Evolutionary conservation across 2,329 filamentous ascomycete species (phyloP), one percentile per base, ranked within the genome.

Genomic region (Knoxdaviesia proteae): DNA sequence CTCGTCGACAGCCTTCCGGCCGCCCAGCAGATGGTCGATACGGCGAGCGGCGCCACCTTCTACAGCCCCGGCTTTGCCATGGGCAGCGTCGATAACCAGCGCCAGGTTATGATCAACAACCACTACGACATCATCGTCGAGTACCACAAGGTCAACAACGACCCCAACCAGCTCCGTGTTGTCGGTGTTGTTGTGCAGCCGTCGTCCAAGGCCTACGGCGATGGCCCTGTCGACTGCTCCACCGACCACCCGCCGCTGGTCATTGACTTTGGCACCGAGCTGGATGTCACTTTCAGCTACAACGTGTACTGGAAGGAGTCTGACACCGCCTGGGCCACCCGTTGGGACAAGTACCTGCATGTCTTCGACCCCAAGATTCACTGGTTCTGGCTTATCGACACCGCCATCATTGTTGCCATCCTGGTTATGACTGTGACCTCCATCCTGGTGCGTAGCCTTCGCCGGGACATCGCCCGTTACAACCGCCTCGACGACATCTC

Each of bases 321-420:
- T 1, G 56, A 69, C 1, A 96, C 87, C 1, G 83, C 81, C 1
- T 98, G 93, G 79, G 90, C 90, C 32, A 98, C 90, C 8, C 75
- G 90, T 49, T 98, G 90, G 90, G 90, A 98, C 67, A 96, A 94
- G 61, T 96, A 96, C 57, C 70, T 98, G 34, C 88, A 96, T 54
- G 88, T 98, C 32, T 92, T 87, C 55, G 87, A 96, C 58, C 87
- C 90, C 42, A 92, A 90, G 66, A 96, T 98, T 52, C 90, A 98
- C 60, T 98, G 90, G 90, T 94, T 96, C 65, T 94, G 87, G 46
- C 75, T 98, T 41, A 82, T 96, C 61, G 94, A 94, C 61, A 94
- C 87, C 34, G 83, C 90, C 41, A 77, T 96, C 38, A 93, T 98
- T 47, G 87, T 98, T 41, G 71, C 94, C 40, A 90, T 96, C 60